These are phyloP conservation scores for Boehmeria nivea DNA, from an alignment of 306 rosid species.

Conservation along the genomic window DNA sequence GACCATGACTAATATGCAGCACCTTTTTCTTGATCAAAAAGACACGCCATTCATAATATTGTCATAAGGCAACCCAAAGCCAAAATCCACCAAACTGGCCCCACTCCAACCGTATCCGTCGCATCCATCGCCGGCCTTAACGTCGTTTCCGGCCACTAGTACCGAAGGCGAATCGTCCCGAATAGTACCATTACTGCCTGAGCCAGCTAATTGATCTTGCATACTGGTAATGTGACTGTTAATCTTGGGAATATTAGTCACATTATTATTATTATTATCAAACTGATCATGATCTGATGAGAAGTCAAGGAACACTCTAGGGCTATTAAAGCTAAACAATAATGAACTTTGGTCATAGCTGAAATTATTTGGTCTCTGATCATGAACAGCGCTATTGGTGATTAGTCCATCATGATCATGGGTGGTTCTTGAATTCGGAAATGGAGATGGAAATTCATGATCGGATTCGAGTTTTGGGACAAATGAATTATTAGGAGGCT, in stretches of 20 bases:
- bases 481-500: neutral
- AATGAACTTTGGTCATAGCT: conserved; percentile 8
- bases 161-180: conserved; percentile 39
- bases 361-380: conserved; percentile 11
- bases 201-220: conserved; percentile 6
- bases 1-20: neutral
- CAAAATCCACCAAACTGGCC: conserved; percentile 34
- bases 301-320: conserved; percentile 15
- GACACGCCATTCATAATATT: conserved; percentile 21
- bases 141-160: conserved; percentile 21
- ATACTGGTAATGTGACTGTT: neutral
- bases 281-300: conserved; percentile 14
- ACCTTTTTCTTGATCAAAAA: conserved; percentile 22
- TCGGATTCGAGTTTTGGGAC: conserved; percentile 21
- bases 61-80: conserved; percentile 42
- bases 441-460: conserved; percentile 16
- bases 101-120: conserved; percentile 23
- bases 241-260: conserved; percentile 18
- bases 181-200: neutral
- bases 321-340: neutral
- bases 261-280: no score
- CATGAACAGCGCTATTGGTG: conserved; percentile 12
- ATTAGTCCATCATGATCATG: neutral
- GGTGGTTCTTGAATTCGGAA: conserved; percentile 21
- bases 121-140: conserved; percentile 14